phyloP scores from a whole-genome alignment of 768 basidiomycete species.

The Tylopilus rubrobrunneus region DNA sequence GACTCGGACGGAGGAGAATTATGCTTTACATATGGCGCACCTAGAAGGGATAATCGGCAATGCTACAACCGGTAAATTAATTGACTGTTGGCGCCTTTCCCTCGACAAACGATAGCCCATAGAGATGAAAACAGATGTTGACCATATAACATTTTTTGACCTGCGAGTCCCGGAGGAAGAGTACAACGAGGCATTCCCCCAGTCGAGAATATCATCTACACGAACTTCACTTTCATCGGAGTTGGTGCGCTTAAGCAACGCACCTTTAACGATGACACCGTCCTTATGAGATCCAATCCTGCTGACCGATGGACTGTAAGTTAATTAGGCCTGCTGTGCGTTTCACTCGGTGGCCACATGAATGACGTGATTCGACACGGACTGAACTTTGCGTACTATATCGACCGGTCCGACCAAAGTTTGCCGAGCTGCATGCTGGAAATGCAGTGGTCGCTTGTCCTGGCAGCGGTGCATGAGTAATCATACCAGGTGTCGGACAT shows the following conservation, averaged over 20 bases:
- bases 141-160: constrained; percentile 3
- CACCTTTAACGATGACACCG: constrained; percentile 15
- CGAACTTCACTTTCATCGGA: constrained; percentile 11
- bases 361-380: constrained; percentile 29
- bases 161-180: background rate
- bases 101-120: constrained; percentile 10
- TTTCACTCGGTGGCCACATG: constrained; percentile 16
- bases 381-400: constrained; percentile 22
- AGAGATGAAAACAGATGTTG: background rate
- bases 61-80: constrained; percentile 16
- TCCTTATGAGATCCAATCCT: constrained; percentile 17
- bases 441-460: constrained; percentile 11
- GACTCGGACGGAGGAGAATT: constrained; percentile 1
- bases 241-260: constrained; percentile 21
- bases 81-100: constrained; percentile 3
- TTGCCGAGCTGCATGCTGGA: constrained; percentile 9
- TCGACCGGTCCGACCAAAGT: constrained; percentile 12
- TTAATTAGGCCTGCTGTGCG: constrained; percentile 14
- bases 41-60: constrained; percentile 11
- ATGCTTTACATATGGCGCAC: constrained; percentile 7
- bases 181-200: constrained; percentile 11
- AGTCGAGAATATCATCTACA: constrained; percentile 4
- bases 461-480: constrained; percentile 5
- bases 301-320: constrained; percentile 13
- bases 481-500: constrained; percentile 11